Base-by-base conservation (phyloP, 352 stramenopile species). In the Phytophthora citrophthora region DNA sequence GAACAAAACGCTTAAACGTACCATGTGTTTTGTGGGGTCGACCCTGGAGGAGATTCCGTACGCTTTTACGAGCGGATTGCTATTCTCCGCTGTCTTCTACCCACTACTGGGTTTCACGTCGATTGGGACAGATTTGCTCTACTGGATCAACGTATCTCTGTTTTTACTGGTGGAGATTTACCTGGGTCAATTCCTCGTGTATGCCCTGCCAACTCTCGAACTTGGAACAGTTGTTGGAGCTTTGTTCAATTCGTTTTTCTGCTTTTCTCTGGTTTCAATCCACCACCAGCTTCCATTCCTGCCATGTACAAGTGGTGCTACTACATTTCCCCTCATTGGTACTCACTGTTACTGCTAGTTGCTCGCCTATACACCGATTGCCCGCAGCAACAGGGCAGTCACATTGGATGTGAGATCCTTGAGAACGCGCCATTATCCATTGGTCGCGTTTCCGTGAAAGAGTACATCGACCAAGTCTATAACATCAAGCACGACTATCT, bases 251-350 rank as follows among this genome's bases (percentile, higher is more conserved):
- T 68, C 52, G 1, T 55, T 88, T 11, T 81, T 38, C 47, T 83
- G 16, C 38, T 85, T 7, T 81, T 85, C 34, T 66, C 70, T 3
- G 79, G 79, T 9, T 88, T 76, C 41, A 79, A 80, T 20, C 74
- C 74, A 4, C 74, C 76, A 11, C 67, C 69, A 3, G 68, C 61
- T 43, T 66, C 67, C 16, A 84, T 86, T 43, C 75, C 79, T 11
- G 34, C 12, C 0, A 61, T 41, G 8, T 86, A 82, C 54, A 75
- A 64, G 40, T 89, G 74, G 76, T 61, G 83, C 29, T 72, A 83
- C 62, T 76, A 73, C 39, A 62, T 72, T 27, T 54, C 29, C 2
- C 47, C 47, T 10, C 47, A 54, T 10, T 29, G 29, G 18, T 54
- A 43, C 10, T 27, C 47, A 2, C 27, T 54, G 9, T 41, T 29